These are phyloP conservation scores for Aspergillus tamarii DNA, from an alignment of 2,329 filamentous ascomycete genomes.

Conservation along the genomic window DNA sequence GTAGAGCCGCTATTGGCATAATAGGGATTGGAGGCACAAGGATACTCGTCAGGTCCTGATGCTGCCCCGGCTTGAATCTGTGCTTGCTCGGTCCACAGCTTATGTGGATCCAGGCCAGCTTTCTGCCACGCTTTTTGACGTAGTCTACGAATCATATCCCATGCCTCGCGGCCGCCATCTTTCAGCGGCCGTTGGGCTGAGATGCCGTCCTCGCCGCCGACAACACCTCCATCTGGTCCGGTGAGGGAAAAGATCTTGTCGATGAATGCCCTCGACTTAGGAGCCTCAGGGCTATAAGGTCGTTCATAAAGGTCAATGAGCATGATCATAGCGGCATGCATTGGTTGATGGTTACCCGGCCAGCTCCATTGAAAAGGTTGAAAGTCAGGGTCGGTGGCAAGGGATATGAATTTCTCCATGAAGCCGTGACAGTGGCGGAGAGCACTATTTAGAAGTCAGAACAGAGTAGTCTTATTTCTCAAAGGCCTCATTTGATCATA, in stretches of 20 bases:
- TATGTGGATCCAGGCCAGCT: slow-evolving; percentile 49
- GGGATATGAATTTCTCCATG: slow-evolving; percentile 53
- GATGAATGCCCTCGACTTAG: slow-evolving; percentile 49
- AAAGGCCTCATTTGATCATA: slow-evolving; percentile 19
- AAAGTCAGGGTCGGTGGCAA: slow-evolving; percentile 51
- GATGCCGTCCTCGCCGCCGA: slow-evolving; percentile 49
- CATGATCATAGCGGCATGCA: slow-evolving; percentile 46
- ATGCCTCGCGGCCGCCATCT: slow-evolving; percentile 53
- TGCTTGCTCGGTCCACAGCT: slow-evolving; percentile 52
- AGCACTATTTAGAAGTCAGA: slow-evolving; percentile 36
- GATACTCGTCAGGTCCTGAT: slow-evolving; percentile 24
- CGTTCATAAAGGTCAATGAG: slow-evolving; percentile 54
- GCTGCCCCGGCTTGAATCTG: slow-evolving; percentile 44
- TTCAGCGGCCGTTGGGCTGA: slow-evolving; percentile 48
- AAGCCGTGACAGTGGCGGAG: slow-evolving; percentile 52
- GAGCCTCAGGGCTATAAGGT: slow-evolving; percentile 49
- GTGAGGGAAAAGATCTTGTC: slow-evolving; percentile 51
- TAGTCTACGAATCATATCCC: slow-evolving; percentile 52
- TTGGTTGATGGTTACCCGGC: slow-evolving; percentile 41
- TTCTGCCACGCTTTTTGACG: slow-evolving; percentile 54
- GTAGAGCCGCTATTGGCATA: slow-evolving; percentile 14
- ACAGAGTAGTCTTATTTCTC: background rate
- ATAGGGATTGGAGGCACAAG: slow-evolving; percentile 14
- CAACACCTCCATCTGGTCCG: slow-evolving; percentile 49
- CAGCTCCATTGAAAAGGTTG: slow-evolving; percentile 54